A percentile compares a stretch with the other conserved stretches of the same genome.
phyloP scores from a whole-genome alignment of 345 rosid species.

The Aegle marmelos region DNA sequence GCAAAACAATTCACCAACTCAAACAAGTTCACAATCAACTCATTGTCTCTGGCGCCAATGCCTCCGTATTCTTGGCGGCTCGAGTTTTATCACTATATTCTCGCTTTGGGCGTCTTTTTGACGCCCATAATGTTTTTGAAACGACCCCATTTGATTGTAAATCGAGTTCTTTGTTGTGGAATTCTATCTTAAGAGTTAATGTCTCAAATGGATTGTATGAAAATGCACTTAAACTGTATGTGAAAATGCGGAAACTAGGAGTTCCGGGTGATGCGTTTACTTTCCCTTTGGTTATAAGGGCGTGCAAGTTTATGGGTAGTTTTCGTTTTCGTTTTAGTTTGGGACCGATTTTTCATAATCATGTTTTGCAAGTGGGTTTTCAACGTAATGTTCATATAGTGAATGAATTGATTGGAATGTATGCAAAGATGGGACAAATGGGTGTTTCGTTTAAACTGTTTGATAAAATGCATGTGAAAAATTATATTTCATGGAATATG shows the following conservation, averaged over 20 bases:
- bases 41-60: constrained; percentile 26
- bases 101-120: constrained; percentile 35
- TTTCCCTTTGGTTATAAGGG: constrained; percentile 52
- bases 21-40: constrained; percentile 43
- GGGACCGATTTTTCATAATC: constrained; percentile 45
- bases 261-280: constrained; percentile 57
- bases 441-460: constrained; percentile 48
- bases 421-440: constrained; percentile 42
- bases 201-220: constrained; percentile 39
- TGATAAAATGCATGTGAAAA: constrained; percentile 52
- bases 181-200: constrained; percentile 50
- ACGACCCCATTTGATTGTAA: constrained; percentile 23
- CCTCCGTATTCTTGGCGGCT: constrained; percentile 57
- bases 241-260: constrained; percentile 45
- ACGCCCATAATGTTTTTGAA: constrained; percentile 53
- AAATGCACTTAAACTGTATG: constrained; percentile 42
- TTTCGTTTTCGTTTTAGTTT: constrained; percentile 16
- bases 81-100: constrained; percentile 47
- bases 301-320: constrained; percentile 35
- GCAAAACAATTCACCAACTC: constrained; percentile 32
- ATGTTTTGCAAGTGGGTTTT: constrained; percentile 48
- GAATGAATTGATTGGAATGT: constrained; percentile 63
- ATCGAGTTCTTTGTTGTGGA: constrained; percentile 51
- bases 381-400: constrained; percentile 41
- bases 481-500: constrained; percentile 61